Conservation (phyloP, 345 rosid genomes). For the Arabidopsis suecica region DNA sequence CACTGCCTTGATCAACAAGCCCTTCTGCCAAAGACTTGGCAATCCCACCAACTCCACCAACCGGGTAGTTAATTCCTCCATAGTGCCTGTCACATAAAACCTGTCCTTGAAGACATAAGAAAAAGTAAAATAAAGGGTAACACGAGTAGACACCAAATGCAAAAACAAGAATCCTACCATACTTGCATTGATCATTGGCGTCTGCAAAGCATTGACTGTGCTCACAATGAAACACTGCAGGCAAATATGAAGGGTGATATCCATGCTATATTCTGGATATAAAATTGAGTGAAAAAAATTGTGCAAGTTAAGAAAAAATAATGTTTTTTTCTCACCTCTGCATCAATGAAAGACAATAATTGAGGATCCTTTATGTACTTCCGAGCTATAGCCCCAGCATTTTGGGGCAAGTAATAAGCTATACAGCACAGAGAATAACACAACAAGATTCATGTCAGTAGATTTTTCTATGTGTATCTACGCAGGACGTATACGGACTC, state of each 20-base stretch:
- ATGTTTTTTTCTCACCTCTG: constrained; percentile 63
- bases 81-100: constrained; percentile 96
- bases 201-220: constrained; percentile 82
- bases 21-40: constrained; percentile 85
- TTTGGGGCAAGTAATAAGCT: constrained; percentile 92
- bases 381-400: constrained; percentile 90
- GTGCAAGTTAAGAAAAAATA: constrained; percentile 3
- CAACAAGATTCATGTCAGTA: constrained; percentile 25
- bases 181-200: constrained; percentile 96
- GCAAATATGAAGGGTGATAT: constrained; percentile 24
- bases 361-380: constrained; percentile 87
- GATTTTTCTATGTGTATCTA: background rate
- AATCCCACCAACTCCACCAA: constrained; percentile 96
- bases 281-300: constrained; percentile 19
- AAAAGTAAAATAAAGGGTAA: constrained; percentile 10
- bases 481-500: background rate
- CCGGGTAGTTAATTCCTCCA: constrained; percentile 95
- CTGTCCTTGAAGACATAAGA: constrained; percentile 49
- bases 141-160: constrained; percentile 6
- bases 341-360: constrained; percentile 88
- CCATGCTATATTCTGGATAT: background rate
- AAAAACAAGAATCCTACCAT: constrained; percentile 60
- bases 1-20: constrained; percentile 76
- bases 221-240: constrained; percentile 97
- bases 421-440: constrained; percentile 38